Evolutionary conservation across 495 filamentous ascomycete genomes (phyloP).

Genomic region (Aspergillus heteromorphus): DNA sequence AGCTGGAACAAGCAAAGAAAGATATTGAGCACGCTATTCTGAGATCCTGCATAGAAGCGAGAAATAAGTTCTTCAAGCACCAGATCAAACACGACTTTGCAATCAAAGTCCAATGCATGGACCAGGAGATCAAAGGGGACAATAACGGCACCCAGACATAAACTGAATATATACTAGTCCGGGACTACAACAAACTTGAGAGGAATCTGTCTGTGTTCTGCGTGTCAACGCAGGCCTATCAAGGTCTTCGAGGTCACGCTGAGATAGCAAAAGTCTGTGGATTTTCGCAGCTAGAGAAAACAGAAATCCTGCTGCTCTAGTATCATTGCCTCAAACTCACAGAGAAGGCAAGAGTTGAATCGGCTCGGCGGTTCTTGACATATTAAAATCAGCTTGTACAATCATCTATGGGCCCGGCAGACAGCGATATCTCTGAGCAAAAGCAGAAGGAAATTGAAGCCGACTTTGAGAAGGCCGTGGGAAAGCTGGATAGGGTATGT

Average conservation of each 20-base stretch:
- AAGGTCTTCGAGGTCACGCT: constrained; percentile 53
- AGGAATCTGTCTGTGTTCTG: constrained; percentile 55
- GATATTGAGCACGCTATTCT: not conserved
- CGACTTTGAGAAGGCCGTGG: constrained; percentile 36
- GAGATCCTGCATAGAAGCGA: constrained; percentile 43
- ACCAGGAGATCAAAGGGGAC: constrained; percentile 43
- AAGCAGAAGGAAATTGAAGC: constrained; percentile 35
- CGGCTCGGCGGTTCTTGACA: constrained; percentile 42
- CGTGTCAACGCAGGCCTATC: constrained; percentile 52
- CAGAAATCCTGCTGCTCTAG: constrained; percentile 53
- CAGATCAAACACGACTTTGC: constrained; percentile 54
- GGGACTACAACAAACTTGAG: constrained; percentile 54
- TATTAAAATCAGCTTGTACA: constrained; percentile 45
- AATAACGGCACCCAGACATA: constrained; percentile 20
- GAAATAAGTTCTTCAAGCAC: constrained; percentile 48
- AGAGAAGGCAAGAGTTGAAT: constrained; percentile 37
- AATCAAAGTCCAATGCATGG: constrained; percentile 48
- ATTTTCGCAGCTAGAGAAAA: constrained; percentile 43
- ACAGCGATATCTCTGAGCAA: constrained; percentile 32
- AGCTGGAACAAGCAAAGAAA: not conserved
- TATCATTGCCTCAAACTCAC: constrained; percentile 51
- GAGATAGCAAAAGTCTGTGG: constrained; percentile 43
- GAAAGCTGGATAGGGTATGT: constrained; percentile 42
- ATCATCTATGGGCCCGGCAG: constrained; percentile 47
- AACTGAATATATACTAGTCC: no score